Evolutionary conservation across 306 rosid species (phyloP).

Genomic region (Argentina anserina): DNA sequence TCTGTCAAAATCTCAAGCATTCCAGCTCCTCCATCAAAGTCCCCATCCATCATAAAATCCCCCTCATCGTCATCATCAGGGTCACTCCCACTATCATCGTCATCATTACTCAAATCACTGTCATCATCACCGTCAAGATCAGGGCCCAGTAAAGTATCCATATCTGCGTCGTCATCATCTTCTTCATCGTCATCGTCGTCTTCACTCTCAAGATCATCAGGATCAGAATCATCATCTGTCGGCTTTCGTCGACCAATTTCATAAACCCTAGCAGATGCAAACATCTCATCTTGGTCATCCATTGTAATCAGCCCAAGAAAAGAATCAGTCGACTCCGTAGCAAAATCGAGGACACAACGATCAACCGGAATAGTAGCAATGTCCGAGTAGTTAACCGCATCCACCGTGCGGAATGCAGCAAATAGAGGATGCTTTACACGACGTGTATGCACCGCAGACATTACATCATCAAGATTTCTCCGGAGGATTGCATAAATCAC

Average conservation of each 20-base stretch:
- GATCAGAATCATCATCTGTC: constrained; percentile 95
- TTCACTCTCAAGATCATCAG: constrained; percentile 92
- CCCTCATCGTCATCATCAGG: constrained; percentile 60
- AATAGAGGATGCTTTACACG: constrained; percentile 84
- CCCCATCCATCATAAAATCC: constrained; percentile 70
- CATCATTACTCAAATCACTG: constrained; percentile 69
- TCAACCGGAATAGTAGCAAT: constrained; percentile 85
- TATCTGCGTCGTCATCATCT: constrained; percentile 40
- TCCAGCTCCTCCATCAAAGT: constrained; percentile 61
- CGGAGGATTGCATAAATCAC: constrained; percentile 94
- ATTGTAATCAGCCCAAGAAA: constrained; percentile 87
- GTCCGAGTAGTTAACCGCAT: constrained; percentile 89
- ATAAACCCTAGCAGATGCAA: constrained; percentile 77
- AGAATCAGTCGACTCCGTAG: constrained; percentile 88
- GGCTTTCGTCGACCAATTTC: constrained; percentile 95
- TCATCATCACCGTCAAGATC: constrained; percentile 80
- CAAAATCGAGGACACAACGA: constrained; percentile 96
- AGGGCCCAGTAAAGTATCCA: constrained; percentile 67
- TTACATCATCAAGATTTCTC: constrained; percentile 90
- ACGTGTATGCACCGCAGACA: constrained; percentile 84
- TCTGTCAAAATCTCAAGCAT: constrained; percentile 64
- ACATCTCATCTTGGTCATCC: constrained; percentile 97
- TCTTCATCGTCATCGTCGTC: constrained; percentile 83
- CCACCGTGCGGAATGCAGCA: constrained; percentile 93
- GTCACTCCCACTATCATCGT: constrained; percentile 57